These are phyloP conservation scores for Ascoidea tarda DNA, from an alignment of 805 yeast species.

Conservation along the genomic window DNA sequence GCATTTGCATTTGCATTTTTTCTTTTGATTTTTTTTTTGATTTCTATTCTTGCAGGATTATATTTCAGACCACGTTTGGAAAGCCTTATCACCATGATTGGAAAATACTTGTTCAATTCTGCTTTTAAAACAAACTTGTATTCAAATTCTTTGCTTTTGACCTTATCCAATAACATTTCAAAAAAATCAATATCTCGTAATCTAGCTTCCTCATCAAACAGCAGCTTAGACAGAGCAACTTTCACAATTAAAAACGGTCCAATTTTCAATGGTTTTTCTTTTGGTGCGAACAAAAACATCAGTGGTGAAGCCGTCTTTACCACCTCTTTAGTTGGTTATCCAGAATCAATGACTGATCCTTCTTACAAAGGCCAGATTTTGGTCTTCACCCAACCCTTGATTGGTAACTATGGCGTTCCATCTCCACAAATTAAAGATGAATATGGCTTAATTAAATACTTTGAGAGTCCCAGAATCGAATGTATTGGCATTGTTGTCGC, in stretches of 20 bases:
- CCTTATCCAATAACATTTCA: not conserved
- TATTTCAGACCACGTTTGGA: not conserved
- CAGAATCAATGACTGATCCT: slow-evolving; percentile 98
- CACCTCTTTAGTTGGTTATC: slow-evolving; percentile 95
- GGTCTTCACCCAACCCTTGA: slow-evolving; percentile 92
- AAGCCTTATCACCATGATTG: not conserved
- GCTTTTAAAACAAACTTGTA: not conserved
- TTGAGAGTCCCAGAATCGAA: slow-evolving; percentile 85
- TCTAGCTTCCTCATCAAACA: slow-evolving; percentile 1
- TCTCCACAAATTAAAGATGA: slow-evolving; percentile 69
- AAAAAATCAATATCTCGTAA: not conserved
- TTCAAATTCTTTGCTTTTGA: too few relatives aligned
- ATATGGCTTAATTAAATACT: slow-evolving; percentile 72
- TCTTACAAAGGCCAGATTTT: slow-evolving; percentile 94
- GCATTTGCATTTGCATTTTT: too few relatives aligned
- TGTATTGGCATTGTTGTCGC: slow-evolving; percentile 95
- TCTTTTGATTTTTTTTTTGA: too few relatives aligned
- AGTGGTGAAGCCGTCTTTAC: slow-evolving; percentile 98
- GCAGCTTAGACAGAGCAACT: slow-evolving; percentile 61
- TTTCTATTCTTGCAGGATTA: not conserved
- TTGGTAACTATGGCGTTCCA: slow-evolving; percentile 98
- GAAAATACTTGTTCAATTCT: not conserved
- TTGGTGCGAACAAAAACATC: slow-evolving; percentile 86
- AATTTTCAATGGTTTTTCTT: slow-evolving; percentile 81
- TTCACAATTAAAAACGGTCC: slow-evolving; percentile 89